Base-by-base conservation (phyloP, 306 rosid genomes). In the Sicyos edulis region DNA sequence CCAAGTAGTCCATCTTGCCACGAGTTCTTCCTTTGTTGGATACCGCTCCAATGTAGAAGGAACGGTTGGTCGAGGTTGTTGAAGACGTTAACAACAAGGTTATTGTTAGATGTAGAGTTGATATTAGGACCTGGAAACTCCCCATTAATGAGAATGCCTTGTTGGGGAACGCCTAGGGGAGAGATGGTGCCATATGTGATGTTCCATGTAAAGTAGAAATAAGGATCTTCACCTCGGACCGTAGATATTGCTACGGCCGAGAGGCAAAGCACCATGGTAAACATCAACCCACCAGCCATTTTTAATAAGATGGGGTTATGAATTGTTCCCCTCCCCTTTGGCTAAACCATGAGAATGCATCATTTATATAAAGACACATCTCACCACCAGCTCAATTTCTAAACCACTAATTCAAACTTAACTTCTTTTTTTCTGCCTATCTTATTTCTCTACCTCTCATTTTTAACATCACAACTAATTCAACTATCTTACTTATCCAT, bases 61-160 rank as follows among this genome's bases (percentile, higher is more conserved):
- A 93, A 55, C 8, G 98, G 97, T 75, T 93, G 96, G 29, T 93
- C 96, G 2, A 90, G 90, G 64, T 79, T 78, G 82, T 93, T 93
- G 86, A 83, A 77, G 69, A 93, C 77, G 19, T 88, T 93, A n/a
- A 93, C 0, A 7, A 88, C 82, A 0, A 93, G 0, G 76, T 93
- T 90, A 65, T 93, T 88, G 80, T 93, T 93, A 72, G 87, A 76
- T 60, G 97, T 87, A 53, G 93, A 83, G 54, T 92, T 92, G 74
- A 92, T 83, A 69, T 83, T 83, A 34, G 98, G 96, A 7, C 96
- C 96, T 0, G 98, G 98, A 55, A 90, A 92, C 75, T 84, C 72
- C 5, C 82, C 84, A 11, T 92, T 92, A 69, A 92, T 90, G 66
- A 92, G 96, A 77, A 92, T 92, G 37, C 79, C 96, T 74, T 90